phyloP scores from a whole-genome alignment of 139 green algal genomes.

The Desmodesmus armatus region DNA sequence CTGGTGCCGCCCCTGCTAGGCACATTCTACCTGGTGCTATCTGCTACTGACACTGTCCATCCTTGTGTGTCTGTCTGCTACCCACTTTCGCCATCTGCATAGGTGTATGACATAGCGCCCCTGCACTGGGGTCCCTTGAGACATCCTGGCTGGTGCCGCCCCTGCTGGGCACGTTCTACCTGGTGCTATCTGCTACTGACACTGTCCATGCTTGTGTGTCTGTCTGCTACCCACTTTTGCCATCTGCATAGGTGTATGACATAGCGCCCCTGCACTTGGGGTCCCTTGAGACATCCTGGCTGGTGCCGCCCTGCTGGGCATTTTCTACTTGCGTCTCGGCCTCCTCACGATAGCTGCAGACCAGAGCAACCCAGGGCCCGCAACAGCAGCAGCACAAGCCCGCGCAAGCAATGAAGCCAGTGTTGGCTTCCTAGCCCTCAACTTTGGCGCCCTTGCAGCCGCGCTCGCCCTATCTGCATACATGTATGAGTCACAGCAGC shows the following conservation, averaged over 20 bases:
- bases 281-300: constrained; percentile 52
- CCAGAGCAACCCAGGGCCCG: not conserved
- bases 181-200: too few relatives aligned
- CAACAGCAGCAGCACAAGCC: not conserved
- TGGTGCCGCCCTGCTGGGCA: constrained; percentile 64
- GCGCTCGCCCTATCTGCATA: constrained; percentile 57
- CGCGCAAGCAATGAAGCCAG: too few relatives aligned
- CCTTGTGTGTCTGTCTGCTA: too few relatives aligned
- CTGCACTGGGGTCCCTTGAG: constrained; percentile 52
- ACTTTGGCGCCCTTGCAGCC: constrained; percentile 57
- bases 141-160: constrained; percentile 62
- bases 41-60: too few relatives aligned
- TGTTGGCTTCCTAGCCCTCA: constrained; percentile 38
- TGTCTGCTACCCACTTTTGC: too few relatives aligned
- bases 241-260: constrained; percentile 78
- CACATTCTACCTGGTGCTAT: constrained; percentile 54
- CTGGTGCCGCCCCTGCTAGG: constrained; percentile 65
- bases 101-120: constrained; percentile 62
- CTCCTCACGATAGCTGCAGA: constrained; percentile 20
- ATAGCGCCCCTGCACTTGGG: constrained; percentile 54
- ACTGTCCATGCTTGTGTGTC: too few relatives aligned
- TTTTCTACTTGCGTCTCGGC: constrained; percentile 53
- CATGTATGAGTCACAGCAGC: constrained; percentile 56
- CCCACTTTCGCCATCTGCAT: too few relatives aligned
- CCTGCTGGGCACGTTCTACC: constrained; percentile 58